Percentiles rank a stretch among this genome's conserved stretches.
phyloP scores from a whole-genome alignment of 345 rosid species.

The Salix purpurea region DNA sequence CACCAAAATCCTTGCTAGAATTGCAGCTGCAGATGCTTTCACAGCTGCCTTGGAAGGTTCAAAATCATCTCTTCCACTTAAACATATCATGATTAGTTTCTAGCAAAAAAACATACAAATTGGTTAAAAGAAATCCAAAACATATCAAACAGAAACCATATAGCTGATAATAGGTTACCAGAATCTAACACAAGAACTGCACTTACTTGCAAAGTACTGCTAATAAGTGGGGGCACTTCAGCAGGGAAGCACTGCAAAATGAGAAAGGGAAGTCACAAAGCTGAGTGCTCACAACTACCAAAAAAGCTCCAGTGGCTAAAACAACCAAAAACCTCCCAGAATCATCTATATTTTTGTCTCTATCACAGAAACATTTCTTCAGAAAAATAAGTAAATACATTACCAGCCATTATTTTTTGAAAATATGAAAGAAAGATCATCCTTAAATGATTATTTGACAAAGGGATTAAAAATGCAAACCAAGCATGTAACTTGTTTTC shows the following conservation, averaged over 20 bases:
- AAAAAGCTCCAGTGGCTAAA: too few species aligned
- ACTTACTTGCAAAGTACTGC: conserved; percentile 74
- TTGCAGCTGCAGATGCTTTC: conserved; percentile 76
- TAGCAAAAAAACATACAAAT: conserved; percentile 24
- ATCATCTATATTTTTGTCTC: too few species aligned
- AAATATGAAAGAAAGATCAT: too few species aligned
- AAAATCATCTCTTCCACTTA: conserved; percentile 79
- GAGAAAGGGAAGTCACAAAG: too few species aligned
- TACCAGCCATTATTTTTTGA: too few species aligned
- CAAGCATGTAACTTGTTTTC: too few species aligned
- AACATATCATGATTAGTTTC: conserved; percentile 80
- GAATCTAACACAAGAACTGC: conserved; percentile 11
- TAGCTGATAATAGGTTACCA: conserved; percentile 7
- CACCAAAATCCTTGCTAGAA: conserved; percentile 90
- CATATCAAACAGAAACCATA: background rate
- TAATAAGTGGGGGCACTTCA: conserved; percentile 80
- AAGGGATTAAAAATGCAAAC: too few species aligned
- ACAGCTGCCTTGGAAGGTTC: conserved; percentile 85
- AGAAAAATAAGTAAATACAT: too few species aligned
- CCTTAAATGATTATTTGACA: too few species aligned
- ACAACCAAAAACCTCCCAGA: too few species aligned
- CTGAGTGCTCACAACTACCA: too few species aligned
- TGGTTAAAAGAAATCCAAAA: conserved; percentile 5
- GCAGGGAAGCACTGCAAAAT: conserved; percentile 71
- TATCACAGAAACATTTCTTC: too few species aligned